Evolutionary conservation across 176 grass and related monocot genomes (phyloP).

Genomic region (Thalia dealbata): DNA sequence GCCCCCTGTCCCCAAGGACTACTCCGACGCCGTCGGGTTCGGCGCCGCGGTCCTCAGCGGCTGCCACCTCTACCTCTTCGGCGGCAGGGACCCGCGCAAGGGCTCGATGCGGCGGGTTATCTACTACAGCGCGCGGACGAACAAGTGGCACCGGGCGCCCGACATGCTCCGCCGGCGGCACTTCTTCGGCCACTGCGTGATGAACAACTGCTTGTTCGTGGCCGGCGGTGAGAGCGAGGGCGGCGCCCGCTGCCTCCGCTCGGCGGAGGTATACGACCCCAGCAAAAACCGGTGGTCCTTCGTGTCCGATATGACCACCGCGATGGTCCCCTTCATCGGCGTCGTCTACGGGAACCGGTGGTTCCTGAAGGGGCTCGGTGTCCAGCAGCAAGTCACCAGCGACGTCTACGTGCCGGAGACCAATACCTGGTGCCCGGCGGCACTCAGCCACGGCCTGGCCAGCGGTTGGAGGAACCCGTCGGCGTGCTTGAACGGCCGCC

Average conservation of each 20-base stretch:
- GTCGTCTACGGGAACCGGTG: constrained; percentile 80
- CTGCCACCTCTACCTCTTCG: constrained; percentile 86
- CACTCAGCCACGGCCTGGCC: constrained; percentile 44
- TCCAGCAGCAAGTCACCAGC: constrained; percentile 49
- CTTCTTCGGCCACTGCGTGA: constrained; percentile 80
- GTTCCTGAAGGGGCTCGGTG: constrained; percentile 82
- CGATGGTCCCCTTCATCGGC: constrained; percentile 80
- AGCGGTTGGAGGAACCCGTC: constrained; percentile 59
- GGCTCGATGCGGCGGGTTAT: constrained; percentile 86
- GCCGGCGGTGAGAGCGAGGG: constrained; percentile 94
- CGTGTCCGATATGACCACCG: constrained; percentile 61
- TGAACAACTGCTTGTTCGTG: constrained; percentile 81
- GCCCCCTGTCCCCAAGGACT: constrained; percentile 69
- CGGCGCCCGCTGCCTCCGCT: constrained; percentile 59
- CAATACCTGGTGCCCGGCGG: constrained; percentile 43
- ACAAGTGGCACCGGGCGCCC: constrained; percentile 85
- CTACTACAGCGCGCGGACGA: constrained; percentile 80
- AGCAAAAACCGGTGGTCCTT: constrained; percentile 77
- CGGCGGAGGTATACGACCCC: constrained; percentile 72
- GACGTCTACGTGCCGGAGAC: constrained; percentile 62
- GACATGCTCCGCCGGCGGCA: constrained; percentile 82
- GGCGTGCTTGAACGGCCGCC: constrained; percentile 42
- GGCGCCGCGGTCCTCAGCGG: constrained; percentile 67
- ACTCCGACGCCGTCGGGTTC: constrained; percentile 68
- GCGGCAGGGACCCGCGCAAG: constrained; percentile 59